Percentiles rank a stretch among this genome's conserved stretches.
These are phyloP conservation scores for Tarenaya hassleriana DNA, from an alignment of 345 rosid species.

Conservation along the genomic window DNA sequence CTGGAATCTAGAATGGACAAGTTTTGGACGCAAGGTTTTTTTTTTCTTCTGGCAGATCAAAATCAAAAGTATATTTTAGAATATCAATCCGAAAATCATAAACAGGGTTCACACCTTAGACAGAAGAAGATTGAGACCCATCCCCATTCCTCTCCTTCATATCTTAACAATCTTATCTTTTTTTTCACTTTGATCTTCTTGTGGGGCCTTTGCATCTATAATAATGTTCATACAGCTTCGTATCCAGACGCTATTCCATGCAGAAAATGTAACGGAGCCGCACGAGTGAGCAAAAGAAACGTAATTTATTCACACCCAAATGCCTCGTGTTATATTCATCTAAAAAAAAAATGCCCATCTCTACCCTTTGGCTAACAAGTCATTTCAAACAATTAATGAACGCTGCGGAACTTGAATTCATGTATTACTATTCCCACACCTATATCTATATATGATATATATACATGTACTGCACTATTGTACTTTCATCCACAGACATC, in stretches of 20 bases:
- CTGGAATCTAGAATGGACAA: constrained; percentile 17
- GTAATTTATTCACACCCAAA: not conserved
- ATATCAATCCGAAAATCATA: constrained; percentile 23
- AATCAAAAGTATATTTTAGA: constrained; percentile 30
- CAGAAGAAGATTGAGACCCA: constrained; percentile 44
- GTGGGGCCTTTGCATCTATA: constrained; percentile 46
- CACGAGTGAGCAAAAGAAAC: constrained; percentile 28
- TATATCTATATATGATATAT: constrained; percentile 42
- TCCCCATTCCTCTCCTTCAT: constrained; percentile 44
- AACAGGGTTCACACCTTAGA: constrained; percentile 54
- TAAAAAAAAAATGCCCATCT: constrained; percentile 22
- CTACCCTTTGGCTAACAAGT: constrained; percentile 31
- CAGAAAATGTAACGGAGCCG: constrained; percentile 28
- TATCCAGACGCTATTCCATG: constrained; percentile 28
- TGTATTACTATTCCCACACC: constrained; percentile 21
- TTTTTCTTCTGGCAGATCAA: constrained; percentile 21
- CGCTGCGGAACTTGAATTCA: constrained; percentile 18
- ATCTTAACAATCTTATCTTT: constrained; percentile 56
- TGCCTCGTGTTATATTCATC: constrained; percentile 15
- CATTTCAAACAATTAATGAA: constrained; percentile 49
- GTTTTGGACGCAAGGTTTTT: constrained; percentile 8
- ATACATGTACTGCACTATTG: constrained; percentile 20
- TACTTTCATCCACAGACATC: constrained; percentile 24
- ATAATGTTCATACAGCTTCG: constrained; percentile 55
- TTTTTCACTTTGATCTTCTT: constrained; percentile 33